Evolutionary conservation across 768 basidiomycete genomes (phyloP).

Genomic region (Tremella mesenterica): DNA sequence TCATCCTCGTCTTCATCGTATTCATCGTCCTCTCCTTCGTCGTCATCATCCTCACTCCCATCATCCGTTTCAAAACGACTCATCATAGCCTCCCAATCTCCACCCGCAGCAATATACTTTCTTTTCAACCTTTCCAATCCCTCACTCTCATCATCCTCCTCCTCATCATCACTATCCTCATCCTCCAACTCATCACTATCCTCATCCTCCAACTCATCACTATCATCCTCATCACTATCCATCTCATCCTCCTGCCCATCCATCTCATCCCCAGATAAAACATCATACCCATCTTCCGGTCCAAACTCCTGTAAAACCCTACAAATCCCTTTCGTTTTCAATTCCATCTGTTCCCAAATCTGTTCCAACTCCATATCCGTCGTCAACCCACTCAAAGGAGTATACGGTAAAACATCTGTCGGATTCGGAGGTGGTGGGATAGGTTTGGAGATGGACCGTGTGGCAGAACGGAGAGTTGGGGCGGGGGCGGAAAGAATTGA

Average conservation of each 20-base stretch:
- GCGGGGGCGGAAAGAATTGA: conserved; percentile 61
- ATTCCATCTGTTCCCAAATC: conserved; percentile 88
- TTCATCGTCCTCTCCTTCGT: conserved; percentile 32
- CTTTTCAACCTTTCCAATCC: conserved; percentile 15
- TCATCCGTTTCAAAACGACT: too few species aligned
- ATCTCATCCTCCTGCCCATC: conserved; percentile 31
- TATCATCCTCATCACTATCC: conserved; percentile 15
- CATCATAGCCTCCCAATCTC: conserved; percentile 23
- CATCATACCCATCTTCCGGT: conserved; percentile 37
- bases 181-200: conserved; percentile 13
- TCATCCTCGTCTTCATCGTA: conserved; percentile 2
- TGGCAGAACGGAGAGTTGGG: conserved; percentile 50
- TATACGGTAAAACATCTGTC: conserved; percentile 45
- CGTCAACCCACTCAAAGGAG: conserved; percentile 68
- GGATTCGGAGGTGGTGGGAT: conserved; percentile 43
- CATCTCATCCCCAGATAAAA: conserved; percentile 39
- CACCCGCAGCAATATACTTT: conserved; percentile 51
- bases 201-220: conserved; percentile 26
- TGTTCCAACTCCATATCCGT: conserved; percentile 77
- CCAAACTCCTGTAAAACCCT: conserved; percentile 54
- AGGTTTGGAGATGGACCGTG: conserved; percentile 45
- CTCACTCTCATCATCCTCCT: conserved; percentile 2
- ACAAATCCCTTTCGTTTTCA: conserved; percentile 63
- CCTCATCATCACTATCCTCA: conserved; percentile 10
- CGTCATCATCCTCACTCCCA: conserved; percentile 32